Base-by-base conservation (phyloP, 176 grass and related monocot species). In the Eleusine coracana region DNA sequence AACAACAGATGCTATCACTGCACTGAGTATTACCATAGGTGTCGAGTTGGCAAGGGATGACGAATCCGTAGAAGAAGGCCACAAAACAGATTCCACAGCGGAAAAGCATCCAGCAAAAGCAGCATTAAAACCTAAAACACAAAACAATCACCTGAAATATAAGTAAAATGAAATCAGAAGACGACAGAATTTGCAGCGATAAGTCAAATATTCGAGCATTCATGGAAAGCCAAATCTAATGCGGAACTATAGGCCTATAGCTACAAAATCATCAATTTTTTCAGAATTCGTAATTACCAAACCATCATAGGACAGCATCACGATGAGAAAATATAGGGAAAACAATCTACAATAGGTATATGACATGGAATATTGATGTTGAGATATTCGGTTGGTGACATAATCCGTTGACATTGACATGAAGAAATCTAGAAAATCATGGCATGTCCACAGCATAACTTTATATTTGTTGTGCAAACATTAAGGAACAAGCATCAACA, bases 31-130 rank as follows among this genome's bases (percentile, higher is more conserved):
- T 78, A 95, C 92, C 85, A 95, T 95, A 48, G 96, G 83, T 76
- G 96, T 98, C 12, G 90, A 87, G 80, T 93, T 95, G 52, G 96
- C 83, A 84, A 98, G 82, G 68, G 92, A 88, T 52, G 76, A 98
- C 41, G 92, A 77, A 71, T 91, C 89, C 1, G 73, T 16, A 71
- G 92, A 88, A 86, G 90, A 89, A 84, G 90, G 96, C 96, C 92
- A 98, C 56, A 98, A 85, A 76, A 98, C 92, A 75, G 96, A 98
- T 83, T 98, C 96, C 86, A 95, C 91, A 6, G 91, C 92, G 55
- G 95, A 98, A 80, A 98, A 95, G n/a, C 96, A 98, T 46, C 96
- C 96, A 78, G 92, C 79, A 80, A 98, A 90, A 88, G 96, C 90
- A 71, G 96, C 96, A 86, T 88, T 98, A 75, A 98, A 98, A 98